These are phyloP conservation scores for Xerocomus brunneocitrinus DNA, from an alignment of 768 basidiomycete genomes.

Conservation along the genomic window DNA sequence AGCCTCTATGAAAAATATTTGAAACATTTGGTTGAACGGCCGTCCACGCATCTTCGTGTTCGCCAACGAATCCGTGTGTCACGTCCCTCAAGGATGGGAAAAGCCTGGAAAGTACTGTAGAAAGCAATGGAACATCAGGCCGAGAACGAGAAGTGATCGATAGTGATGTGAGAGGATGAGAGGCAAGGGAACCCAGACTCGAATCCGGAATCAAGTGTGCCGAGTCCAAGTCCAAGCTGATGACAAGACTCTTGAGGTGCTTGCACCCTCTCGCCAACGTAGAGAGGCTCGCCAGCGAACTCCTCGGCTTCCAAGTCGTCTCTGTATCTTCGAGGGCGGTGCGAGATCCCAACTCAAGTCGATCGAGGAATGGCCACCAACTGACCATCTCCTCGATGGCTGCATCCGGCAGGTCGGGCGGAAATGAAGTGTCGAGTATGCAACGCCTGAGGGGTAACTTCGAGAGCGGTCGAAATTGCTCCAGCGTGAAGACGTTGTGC, in stretches of 20 bases:
- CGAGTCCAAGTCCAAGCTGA: conserved; percentile 14
- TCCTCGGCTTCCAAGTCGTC: conserved; percentile 15
- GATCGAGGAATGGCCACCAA: conserved; percentile 44
- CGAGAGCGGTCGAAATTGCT: conserved; percentile 34
- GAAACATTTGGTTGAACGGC: conserved; percentile 10
- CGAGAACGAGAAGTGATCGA: conserved; percentile 32
- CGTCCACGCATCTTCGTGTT: conserved; percentile 31
- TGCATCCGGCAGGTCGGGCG: conserved; percentile 35
- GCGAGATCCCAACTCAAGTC: conserved; percentile 38
- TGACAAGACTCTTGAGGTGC: conserved; percentile 15
- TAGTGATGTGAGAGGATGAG: conserved; percentile 29
- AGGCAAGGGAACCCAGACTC: neutral
- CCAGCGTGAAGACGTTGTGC: conserved; percentile 21
- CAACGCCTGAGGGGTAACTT: conserved; percentile 34
- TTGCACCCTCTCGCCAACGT: conserved; percentile 16
- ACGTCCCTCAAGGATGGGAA: conserved; percentile 38
- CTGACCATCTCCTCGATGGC: conserved; percentile 35
- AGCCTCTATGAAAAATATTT: neutral
- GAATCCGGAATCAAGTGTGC: neutral
- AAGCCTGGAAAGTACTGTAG: conserved; percentile 29
- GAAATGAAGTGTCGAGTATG: conserved; percentile 38
- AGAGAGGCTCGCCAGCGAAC: conserved; percentile 16
- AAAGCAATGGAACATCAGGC: conserved; percentile 27
- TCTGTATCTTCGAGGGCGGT: conserved; percentile 24
- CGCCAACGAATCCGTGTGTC: conserved; percentile 30